Evolutionary conservation across 192 early-diverging fungal genomes (phyloP).

Genomic region (Cladochytrium replicatum): DNA sequence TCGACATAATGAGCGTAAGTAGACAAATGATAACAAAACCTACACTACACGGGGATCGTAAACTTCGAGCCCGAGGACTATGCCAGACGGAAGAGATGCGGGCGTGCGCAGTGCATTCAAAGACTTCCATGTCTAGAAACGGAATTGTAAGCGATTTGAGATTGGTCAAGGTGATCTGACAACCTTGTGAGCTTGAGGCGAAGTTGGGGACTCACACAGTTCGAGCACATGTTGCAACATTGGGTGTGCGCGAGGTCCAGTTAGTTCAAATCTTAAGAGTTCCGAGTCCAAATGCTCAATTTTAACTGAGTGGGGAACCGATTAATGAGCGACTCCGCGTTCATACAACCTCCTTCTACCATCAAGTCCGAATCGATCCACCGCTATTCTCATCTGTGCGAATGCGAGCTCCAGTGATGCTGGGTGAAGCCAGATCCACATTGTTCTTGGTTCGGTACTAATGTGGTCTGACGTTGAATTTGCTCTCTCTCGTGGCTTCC

Average conservation of each 20-base stretch:
- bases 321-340: no score
- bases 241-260: conserved; percentile 73
- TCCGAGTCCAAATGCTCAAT: conserved; percentile 15
- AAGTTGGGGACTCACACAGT: conserved; percentile 1
- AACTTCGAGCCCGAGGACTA: conserved; percentile 66
- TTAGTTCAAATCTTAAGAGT: conserved; percentile 74
- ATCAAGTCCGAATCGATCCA: no score
- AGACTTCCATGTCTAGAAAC: conserved; percentile 29
- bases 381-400: no score
- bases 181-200: conserved; percentile 32
- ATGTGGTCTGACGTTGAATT: neutral
- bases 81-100: conserved; percentile 66
- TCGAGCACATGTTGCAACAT: conserved; percentile 59
- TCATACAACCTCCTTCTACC: no score
- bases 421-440: conserved; percentile 83
- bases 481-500: conserved; percentile 57
- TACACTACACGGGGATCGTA: conserved; percentile 78
- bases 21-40: neutral
- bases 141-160: neutral
- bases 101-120: conserved; percentile 48
- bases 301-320: no score
- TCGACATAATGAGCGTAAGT: no score
- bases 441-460: conserved; percentile 19
- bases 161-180: neutral
- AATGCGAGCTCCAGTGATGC: no score